phyloP scores from a whole-genome alignment of 257 asterid species.

The Verbena officinalis region DNA sequence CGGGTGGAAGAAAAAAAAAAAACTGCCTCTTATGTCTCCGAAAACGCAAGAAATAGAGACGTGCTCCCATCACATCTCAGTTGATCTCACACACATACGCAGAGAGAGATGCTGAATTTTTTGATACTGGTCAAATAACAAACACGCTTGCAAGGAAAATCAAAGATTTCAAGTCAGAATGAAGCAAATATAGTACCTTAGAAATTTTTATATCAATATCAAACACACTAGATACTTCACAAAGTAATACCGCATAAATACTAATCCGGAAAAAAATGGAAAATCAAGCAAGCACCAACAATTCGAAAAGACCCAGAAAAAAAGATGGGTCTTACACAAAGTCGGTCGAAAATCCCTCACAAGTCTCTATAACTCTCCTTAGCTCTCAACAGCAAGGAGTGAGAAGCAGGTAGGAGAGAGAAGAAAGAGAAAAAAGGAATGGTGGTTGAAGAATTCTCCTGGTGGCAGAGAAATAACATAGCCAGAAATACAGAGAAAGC shows the following conservation, averaged over 20 bases:
- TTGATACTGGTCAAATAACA: slow-evolving; percentile 24
- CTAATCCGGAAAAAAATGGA: neutral
- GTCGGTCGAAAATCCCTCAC: slow-evolving; percentile 34
- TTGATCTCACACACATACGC: neutral
- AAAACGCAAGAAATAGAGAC: neutral
- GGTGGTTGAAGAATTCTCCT: slow-evolving; percentile 43
- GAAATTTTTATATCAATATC: slow-evolving; percentile 5
- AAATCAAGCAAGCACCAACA: slow-evolving; percentile 17
- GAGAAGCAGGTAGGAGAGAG: no score
- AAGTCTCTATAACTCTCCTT: slow-evolving; percentile 1
- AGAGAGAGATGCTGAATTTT: neutral
- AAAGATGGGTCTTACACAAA: slow-evolving; percentile 35
- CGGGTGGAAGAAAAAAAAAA: no score
- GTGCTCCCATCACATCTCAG: no score
- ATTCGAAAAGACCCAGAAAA: neutral
- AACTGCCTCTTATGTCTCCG: neutral
- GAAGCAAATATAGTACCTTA: slow-evolving; percentile 19
- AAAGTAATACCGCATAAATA: neutral
- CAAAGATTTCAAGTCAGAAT: slow-evolving; percentile 3
- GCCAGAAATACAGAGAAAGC: slow-evolving; percentile 41
- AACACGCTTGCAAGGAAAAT: slow-evolving; percentile 49
- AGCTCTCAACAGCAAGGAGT: slow-evolving; percentile 9
- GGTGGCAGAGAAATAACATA: slow-evolving; percentile 51
- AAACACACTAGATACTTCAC: neutral
- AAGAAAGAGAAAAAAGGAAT: neutral